phyloP scores from a whole-genome alignment of 2,329 filamentous ascomycete species.

The Epichloe aotearoae region DNA sequence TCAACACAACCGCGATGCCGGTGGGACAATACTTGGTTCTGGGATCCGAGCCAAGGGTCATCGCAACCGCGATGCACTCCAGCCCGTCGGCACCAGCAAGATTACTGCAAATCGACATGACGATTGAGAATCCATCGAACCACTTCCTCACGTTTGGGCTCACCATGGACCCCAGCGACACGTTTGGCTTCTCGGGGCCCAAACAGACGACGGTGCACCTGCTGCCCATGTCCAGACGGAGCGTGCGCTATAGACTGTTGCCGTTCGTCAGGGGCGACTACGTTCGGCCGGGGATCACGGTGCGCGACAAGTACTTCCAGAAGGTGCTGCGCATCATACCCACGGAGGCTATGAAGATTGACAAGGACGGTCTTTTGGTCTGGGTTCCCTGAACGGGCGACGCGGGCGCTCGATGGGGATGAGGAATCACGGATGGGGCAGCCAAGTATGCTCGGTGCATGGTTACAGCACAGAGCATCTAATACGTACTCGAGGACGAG shows the following conservation, averaged over 20 bases:
- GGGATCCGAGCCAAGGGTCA: constrained; percentile 73
- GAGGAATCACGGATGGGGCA: too few species aligned
- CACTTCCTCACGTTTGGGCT: constrained; percentile 92
- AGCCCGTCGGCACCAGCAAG: constrained; percentile 17
- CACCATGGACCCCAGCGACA: constrained; percentile 80
- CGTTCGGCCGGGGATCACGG: constrained; percentile 59
- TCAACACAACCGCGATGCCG: constrained; percentile 55
- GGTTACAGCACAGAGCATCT: too few species aligned
- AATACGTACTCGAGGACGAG: too few species aligned
- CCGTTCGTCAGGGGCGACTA: constrained; percentile 53
- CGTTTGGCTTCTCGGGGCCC: constrained; percentile 84
- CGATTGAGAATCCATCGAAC: constrained; percentile 84
- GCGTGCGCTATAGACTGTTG: constrained; percentile 60
- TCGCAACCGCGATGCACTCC: constrained; percentile 42
- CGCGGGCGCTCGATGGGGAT: constrained; percentile 4
- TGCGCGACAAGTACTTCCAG: constrained; percentile 85
- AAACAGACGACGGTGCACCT: constrained; percentile 72
- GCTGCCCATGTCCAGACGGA: constrained; percentile 65
- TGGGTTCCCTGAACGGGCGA: constrained; percentile 37
- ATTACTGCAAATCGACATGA: constrained; percentile 39
- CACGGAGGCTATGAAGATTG: constrained; percentile 56
- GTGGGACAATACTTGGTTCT: constrained; percentile 73
- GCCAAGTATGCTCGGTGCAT: too few species aligned
- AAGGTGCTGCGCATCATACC: constrained; percentile 73
- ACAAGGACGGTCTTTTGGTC: constrained; percentile 50